These are phyloP conservation scores for Bondarzewia mesenterica DNA, from an alignment of 1,284 basidiomycete genomes.

Conservation along the genomic window DNA sequence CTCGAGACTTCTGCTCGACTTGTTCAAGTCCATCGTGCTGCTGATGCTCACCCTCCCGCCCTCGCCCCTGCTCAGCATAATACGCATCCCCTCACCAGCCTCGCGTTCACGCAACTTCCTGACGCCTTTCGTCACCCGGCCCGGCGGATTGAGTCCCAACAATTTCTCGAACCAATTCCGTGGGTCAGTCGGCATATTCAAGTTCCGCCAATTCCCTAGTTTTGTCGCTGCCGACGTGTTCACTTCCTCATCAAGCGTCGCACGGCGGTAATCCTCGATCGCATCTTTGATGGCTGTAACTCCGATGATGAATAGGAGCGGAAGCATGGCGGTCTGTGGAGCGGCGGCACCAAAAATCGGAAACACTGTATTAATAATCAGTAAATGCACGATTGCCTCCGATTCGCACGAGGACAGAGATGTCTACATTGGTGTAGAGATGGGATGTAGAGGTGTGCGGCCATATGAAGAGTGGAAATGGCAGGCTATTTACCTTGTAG, in stretches of 20 bases:
- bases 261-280: constrained; percentile 89
- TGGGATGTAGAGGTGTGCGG: too few species aligned
- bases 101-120: constrained; percentile 80
- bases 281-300: constrained; percentile 95
- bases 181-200: constrained; percentile 79
- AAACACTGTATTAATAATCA: constrained; percentile 48
- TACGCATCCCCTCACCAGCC: constrained; percentile 54
- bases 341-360: constrained; percentile 86
- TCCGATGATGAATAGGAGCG: constrained; percentile 79
- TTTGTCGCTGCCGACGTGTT: constrained; percentile 86
- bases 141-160: constrained; percentile 60
- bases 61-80: constrained; percentile 47
- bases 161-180: constrained; percentile 71
- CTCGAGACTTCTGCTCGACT: constrained; percentile 23
- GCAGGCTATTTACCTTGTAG: constrained; percentile 56
- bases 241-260: constrained; percentile 82
- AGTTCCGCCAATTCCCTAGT: constrained; percentile 83
- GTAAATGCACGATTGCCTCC: not conserved
- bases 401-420: not conserved
- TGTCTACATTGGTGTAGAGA: too few species aligned
- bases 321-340: constrained; percentile 80
- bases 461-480: not conserved
- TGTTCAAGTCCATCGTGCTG: too few species aligned
- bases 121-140: constrained; percentile 79
- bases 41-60: constrained; percentile 30